These are phyloP conservation scores for Conticribra weissflogii DNA, from an alignment of 108 stramenopile species.

Conservation along the genomic window DNA sequence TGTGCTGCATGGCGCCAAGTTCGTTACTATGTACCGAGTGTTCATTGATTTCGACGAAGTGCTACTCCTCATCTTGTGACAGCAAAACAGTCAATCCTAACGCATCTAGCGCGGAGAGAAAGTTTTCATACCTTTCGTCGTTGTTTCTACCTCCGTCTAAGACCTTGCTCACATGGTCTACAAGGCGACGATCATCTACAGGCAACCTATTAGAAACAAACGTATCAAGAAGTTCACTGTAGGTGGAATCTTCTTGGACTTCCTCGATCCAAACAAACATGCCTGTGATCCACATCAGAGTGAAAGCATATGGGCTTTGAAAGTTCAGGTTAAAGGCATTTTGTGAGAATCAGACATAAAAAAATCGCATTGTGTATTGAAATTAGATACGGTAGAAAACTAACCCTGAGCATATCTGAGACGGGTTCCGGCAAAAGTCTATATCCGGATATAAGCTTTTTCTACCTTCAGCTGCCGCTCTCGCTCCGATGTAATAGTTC, in stretches of 20 bases:
- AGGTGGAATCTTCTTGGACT: slow-evolving; percentile 18
- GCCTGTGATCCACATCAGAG: slow-evolving; percentile 49
- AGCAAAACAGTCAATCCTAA: background rate
- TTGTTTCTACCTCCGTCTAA: slow-evolving; percentile 18
- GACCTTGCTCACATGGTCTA: slow-evolving; percentile 12
- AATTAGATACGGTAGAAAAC: no score
- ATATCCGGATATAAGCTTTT: slow-evolving; percentile 12
- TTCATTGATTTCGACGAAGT: no score
- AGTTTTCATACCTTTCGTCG: slow-evolving; percentile 15
- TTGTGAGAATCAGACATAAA: no score
- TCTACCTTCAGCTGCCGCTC: slow-evolving; percentile 9
- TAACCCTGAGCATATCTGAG: background rate
- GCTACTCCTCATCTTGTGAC: no score
- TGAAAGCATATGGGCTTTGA: slow-evolving; percentile 14
- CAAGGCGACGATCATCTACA: slow-evolving; percentile 5
- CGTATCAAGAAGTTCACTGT: slow-evolving; percentile 20
- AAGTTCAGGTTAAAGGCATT: no score
- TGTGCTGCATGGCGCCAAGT: no score
- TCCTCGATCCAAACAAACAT: slow-evolving; percentile 42
- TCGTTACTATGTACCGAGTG: no score
- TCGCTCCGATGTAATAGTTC: slow-evolving; percentile 18
- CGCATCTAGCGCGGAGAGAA: slow-evolving; percentile 7
- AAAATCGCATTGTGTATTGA: no score
- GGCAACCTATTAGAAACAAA: slow-evolving; percentile 7
- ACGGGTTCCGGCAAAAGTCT: slow-evolving; percentile 11